Percentiles rank a stretch among this genome's conserved stretches.
Conservation (phyloP, 78 protist species). For the Chrysochromulina parva region DNA sequence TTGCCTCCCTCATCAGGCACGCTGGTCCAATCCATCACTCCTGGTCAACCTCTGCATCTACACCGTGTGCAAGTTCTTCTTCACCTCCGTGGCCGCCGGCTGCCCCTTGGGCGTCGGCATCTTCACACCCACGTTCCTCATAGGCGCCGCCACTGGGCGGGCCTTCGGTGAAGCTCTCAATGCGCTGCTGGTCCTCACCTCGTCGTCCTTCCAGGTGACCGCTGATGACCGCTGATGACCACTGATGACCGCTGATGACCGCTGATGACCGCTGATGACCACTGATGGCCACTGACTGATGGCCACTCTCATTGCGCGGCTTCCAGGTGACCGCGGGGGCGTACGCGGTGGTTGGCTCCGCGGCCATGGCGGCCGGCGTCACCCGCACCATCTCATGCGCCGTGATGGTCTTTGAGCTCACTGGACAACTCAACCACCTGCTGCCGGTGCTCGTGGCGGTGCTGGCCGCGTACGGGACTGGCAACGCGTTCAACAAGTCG, state of each 20-base stretch:
- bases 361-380: slow-evolving; percentile 76
- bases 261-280: too few relatives aligned
- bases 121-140: slow-evolving; percentile 69
- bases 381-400: slow-evolving; percentile 73
- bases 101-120: slow-evolving; percentile 75
- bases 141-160: slow-evolving; percentile 79
- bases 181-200: too few relatives aligned
- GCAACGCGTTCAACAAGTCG: slow-evolving; percentile 61
- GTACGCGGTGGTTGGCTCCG: slow-evolving; percentile 83
- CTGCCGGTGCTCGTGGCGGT: slow-evolving; percentile 74
- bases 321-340: slow-evolving; percentile 51
- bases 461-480: slow-evolving; percentile 60
- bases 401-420: slow-evolving; percentile 73
- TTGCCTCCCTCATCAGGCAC: too few relatives aligned
- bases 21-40: too few relatives aligned
- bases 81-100: slow-evolving; percentile 56
- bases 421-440: slow-evolving; percentile 67
- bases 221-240: too few relatives aligned
- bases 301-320: too few relatives aligned
- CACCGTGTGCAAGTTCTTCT: slow-evolving; percentile 7
- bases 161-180: slow-evolving; percentile 55
- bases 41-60: slow-evolving; percentile 29
- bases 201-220: too few relatives aligned
- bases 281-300: too few relatives aligned
- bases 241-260: too few relatives aligned